Evolutionary conservation across 768 basidiomycete species (phyloP), one percentile per base, ranked within the genome.

Genomic region (Psilocybe azurescens): DNA sequence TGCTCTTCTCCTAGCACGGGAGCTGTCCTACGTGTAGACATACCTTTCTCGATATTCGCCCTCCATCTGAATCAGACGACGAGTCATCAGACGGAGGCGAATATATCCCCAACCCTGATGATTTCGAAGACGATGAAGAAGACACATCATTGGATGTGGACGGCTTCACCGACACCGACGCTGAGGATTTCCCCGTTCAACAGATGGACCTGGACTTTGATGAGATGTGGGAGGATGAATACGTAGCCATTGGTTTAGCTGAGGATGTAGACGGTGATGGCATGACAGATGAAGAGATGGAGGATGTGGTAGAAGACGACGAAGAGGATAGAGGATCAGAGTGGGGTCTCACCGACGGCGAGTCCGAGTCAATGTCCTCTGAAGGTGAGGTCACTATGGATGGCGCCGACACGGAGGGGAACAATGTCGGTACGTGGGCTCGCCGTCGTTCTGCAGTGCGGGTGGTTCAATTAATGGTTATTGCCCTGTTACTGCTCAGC

Each of bases 41-140:
- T 60, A 71, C 75, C 5, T 90, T 90, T 72, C 74, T 88, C 41
- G 82, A 86, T 55, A 79, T 89, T 41, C 74, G 71, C 3, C 81
- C 82, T 1, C 76, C 77, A 1, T 77, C 81, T 1, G 83, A 86
- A 36, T 82, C 83, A 10, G 89, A 89, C 66, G 80, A 83, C 69
- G 89, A 88, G 68, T 88, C 85, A 3, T 86, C 84, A 13, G 88
- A 89, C 69, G 89, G 83, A 16, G 86, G 83, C 10, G 89, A 90
- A 72, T 90, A 89, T 65, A 70, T 89, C 20, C 88, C 87, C 5
- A 78, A 68, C 33, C 39, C 79, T 3, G 79, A 81, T 4, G 76
- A 79, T 58, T 77, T 81, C 41, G 86, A 87, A 60, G 84, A 85
- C 16, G 81, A 80, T 4, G 83, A 86, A 11, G 81, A 83, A 18